Conservation (phyloP, 192 early-diverging fungal species). For the Dimargaris verticillata region DNA sequence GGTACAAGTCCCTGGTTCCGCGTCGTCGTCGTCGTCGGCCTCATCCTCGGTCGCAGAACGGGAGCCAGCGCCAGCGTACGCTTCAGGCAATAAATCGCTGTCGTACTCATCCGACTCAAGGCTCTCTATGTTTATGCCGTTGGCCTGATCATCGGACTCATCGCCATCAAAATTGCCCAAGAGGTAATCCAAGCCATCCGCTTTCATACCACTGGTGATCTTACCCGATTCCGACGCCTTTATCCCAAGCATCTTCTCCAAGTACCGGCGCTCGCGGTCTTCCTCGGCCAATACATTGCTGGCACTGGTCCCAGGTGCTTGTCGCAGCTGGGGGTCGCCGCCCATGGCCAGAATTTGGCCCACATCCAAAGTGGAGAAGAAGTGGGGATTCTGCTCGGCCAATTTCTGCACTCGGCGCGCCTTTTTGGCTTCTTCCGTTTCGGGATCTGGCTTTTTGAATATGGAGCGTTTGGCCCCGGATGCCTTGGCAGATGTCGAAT, state of each 20-base stretch:
- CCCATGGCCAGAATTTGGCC: constrained; percentile 19
- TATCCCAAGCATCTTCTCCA: constrained; percentile 30
- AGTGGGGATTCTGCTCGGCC: constrained; percentile 30
- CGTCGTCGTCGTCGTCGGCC: constrained; percentile 10
- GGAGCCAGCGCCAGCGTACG: no score
- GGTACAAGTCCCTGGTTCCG: neutral
- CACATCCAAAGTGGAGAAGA: constrained; percentile 29
- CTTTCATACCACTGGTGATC: constrained; percentile 20
- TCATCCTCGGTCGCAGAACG: no score
- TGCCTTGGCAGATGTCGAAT: no score
- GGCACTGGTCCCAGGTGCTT: constrained; percentile 16
- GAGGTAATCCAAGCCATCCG: constrained; percentile 28
- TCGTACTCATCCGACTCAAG: no score
- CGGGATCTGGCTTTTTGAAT: constrained; percentile 9
- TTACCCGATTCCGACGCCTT: constrained; percentile 19
- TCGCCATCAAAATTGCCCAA: constrained; percentile 18
- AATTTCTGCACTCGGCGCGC: constrained; percentile 25
- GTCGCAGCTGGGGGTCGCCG: constrained; percentile 12
- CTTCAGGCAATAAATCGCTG: no score
- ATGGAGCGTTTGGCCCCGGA: no score
- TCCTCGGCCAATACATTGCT: constrained; percentile 20
- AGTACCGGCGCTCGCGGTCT: constrained; percentile 28
- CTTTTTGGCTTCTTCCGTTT: constrained; percentile 14
- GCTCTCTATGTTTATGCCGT: constrained; percentile 12
- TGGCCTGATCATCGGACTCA: constrained; percentile 18